Evolutionary conservation across 1,284 basidiomycete species (phyloP), one percentile per base, ranked within the genome.

Genomic region (Gymnopus androsaceus): DNA sequence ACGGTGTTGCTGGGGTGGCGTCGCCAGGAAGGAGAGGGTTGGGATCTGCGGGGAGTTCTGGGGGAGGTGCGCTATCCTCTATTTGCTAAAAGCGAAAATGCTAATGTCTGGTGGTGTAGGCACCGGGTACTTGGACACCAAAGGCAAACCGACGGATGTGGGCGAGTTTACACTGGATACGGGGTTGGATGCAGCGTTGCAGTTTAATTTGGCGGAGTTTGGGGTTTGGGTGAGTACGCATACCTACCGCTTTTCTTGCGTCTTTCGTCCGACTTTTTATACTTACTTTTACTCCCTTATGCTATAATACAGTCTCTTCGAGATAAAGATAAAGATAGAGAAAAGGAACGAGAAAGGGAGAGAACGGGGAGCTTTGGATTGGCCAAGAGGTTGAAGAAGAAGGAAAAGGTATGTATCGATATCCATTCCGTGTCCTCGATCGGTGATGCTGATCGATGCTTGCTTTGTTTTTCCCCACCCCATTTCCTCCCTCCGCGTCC

Each of bases 301-400:
- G n/a, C n/a, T n/a, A n/a, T n/a, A n/a, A n/a, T n/a, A n/a, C n/a
- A n/a, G n/a, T n/a, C n/a, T n/a, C n/a, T n/a, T n/a, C n/a, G n/a
- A 21, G 9, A 14, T 3, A 42, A 80, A 9, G 67, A 83, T 0
- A 92, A 90, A 88, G 88, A 90, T 0, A 70, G 81, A 4, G 84
- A 92, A 40, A 84, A 82, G 30, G 44, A 42, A 27, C 12, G 36
- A 19, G 48, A 38, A n/a, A 27, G 48, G 19, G 36, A 37, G n/a
- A 3, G 48, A 38, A 17, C 23, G 36, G 28, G 79, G 46, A 25
- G 31, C 14, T 7, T 25, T n/a, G 92, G 87, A 64, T 76, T 94
- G 12, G 79, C 79, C 31, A 84, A 82, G 61, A 90, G 92, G 67
- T 72, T 95, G 38, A 90, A 92, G 70, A 94, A 94, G 73, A 79